These are phyloP conservation scores for Penicillium psychrofluorescens DNA, from an alignment of 495 filamentous ascomycete genomes.

Conservation along the genomic window DNA sequence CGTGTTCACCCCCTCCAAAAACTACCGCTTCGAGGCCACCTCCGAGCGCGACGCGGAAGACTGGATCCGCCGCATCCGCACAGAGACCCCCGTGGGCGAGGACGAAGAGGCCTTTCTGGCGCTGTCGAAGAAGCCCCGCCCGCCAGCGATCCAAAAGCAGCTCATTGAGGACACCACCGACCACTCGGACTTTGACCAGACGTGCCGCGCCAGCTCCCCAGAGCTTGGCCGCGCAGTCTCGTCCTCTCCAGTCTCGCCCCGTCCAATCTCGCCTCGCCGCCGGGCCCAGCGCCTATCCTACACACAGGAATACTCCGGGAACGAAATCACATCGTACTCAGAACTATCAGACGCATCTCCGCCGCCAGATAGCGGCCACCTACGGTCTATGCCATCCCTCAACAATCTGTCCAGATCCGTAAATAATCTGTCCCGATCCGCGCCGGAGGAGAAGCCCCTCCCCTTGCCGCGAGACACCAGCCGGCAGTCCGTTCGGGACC, in stretches of 20 bases:
- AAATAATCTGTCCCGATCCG: slow-evolving; percentile 23
- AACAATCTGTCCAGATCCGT: slow-evolving; percentile 26
- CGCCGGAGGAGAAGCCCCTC: slow-evolving; percentile 19
- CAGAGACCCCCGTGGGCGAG: slow-evolving; percentile 74
- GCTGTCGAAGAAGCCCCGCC: slow-evolving; percentile 37
- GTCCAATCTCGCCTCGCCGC: slow-evolving; percentile 19
- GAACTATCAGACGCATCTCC: slow-evolving; percentile 71
- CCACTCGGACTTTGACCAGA: slow-evolving; percentile 29
- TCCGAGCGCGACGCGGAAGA: slow-evolving; percentile 69
- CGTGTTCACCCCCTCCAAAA: slow-evolving; percentile 84
- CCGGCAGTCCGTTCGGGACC: slow-evolving; percentile 54
- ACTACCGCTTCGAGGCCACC: slow-evolving; percentile 78
- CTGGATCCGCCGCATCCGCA: slow-evolving; percentile 79
- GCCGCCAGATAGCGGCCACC: slow-evolving; percentile 15
- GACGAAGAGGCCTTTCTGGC: slow-evolving; percentile 72
- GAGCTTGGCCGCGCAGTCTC: slow-evolving; percentile 31
- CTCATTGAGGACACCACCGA: slow-evolving; percentile 39
- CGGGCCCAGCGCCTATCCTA: slow-evolving; percentile 27
- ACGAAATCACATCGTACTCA: slow-evolving; percentile 81
- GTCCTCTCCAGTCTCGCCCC: too few relatives aligned
- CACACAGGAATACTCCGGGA: slow-evolving; percentile 76
- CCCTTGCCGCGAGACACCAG: slow-evolving; percentile 44
- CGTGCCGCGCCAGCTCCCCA: slow-evolving; percentile 36
- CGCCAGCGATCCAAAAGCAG: slow-evolving; percentile 26
- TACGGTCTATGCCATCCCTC: slow-evolving; percentile 28